These are phyloP conservation scores for Penicillium crystallinum DNA, from an alignment of 495 filamentous ascomycete species.

Conservation along the genomic window DNA sequence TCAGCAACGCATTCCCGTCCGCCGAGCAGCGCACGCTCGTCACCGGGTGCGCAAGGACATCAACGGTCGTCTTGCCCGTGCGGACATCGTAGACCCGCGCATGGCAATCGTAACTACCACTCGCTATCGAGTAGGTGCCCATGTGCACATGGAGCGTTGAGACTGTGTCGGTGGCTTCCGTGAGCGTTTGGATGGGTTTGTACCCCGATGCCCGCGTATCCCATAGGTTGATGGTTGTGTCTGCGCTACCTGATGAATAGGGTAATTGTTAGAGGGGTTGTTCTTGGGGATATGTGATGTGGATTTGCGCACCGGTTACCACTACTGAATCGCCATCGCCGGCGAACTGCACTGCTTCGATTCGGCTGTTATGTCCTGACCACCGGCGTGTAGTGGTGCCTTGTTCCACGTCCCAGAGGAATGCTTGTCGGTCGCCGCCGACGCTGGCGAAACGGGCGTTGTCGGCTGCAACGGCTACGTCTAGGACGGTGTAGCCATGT, in stretches of 20 bases:
- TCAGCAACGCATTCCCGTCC: slow-evolving; percentile 70
- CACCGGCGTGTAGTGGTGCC: slow-evolving; percentile 71
- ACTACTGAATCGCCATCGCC: slow-evolving; percentile 65
- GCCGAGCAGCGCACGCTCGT: slow-evolving; percentile 67
- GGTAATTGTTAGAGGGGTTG: not conserved
- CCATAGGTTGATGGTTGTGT: slow-evolving; percentile 84
- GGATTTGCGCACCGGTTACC: slow-evolving; percentile 47
- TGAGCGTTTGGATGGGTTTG: slow-evolving; percentile 73
- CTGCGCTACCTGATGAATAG: slow-evolving; percentile 55
- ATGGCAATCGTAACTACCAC: slow-evolving; percentile 81
- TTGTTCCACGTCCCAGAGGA: slow-evolving; percentile 87
- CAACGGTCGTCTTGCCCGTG: slow-evolving; percentile 66
- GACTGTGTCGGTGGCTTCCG: slow-evolving; percentile 75
- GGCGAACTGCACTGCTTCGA: slow-evolving; percentile 75
- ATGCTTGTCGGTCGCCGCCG: slow-evolving; percentile 84
- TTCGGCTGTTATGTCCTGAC: slow-evolving; percentile 62
- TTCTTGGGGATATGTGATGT: not conserved
- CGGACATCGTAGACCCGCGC: slow-evolving; percentile 83
- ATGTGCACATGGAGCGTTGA: slow-evolving; percentile 50
- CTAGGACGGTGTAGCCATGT: slow-evolving; percentile 87
- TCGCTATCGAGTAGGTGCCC: slow-evolving; percentile 40
- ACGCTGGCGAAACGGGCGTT: slow-evolving; percentile 77
- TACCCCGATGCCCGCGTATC: slow-evolving; percentile 57
- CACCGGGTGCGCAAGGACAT: slow-evolving; percentile 53
- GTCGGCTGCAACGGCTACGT: slow-evolving; percentile 64